Evolutionary conservation across 352 stramenopile genomes (phyloP), one percentile per base, ranked within the genome.

Genomic region (Aphanomyces astaci): DNA sequence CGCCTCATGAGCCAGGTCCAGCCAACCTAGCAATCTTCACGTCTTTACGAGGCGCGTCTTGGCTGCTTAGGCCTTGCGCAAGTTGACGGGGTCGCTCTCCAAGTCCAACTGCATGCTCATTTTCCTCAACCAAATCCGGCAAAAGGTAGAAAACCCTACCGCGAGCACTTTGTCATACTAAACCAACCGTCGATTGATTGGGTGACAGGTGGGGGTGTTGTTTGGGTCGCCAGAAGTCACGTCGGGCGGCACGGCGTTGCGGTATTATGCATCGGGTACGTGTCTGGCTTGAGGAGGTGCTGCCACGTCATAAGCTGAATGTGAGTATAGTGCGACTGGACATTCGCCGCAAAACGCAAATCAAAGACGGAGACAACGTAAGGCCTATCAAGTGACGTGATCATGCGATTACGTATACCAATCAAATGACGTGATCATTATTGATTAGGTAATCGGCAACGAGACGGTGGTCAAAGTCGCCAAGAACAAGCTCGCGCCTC

Each of bases 81-180:
- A 99, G 73, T 88, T 99, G 67, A 98, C 95, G 11, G 90, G 92
- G 0, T 98, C 92, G 24, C 77, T 99, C 32, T 87, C 92, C 30
- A 92, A 97, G 64, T 98, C 89, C 73, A 96, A 98, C 73, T 98
- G 92, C 76, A 97, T 93, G 57, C 84, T 99, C 31, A 97, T 99
- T 56, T 99, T 99, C 73, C 80, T 99, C 28, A 99, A 99, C 84
- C 97, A 99, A 78, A 93, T 99, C 46, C 89, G 97, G 0, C 92
- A 95, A 63, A 99, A 99, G 77, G 86, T 88, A 24, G 17, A 19
- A 63, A 22, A 46, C 65, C 13, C 17, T 22, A 56, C 25, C 57
- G 25, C 51, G n/a, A n/a, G n/a, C n/a, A n/a, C n/a, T n/a, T n/a
- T n/a, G n/a, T n/a, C n/a, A n/a, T n/a, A n/a, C n/a, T n/a, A n/a